A percentile compares a stretch with the other conserved stretches of the same genome.
Evolutionary conservation across 768 basidiomycete genomes (phyloP).

Genomic region (Rubroboletus pulcherrimus): DNA sequence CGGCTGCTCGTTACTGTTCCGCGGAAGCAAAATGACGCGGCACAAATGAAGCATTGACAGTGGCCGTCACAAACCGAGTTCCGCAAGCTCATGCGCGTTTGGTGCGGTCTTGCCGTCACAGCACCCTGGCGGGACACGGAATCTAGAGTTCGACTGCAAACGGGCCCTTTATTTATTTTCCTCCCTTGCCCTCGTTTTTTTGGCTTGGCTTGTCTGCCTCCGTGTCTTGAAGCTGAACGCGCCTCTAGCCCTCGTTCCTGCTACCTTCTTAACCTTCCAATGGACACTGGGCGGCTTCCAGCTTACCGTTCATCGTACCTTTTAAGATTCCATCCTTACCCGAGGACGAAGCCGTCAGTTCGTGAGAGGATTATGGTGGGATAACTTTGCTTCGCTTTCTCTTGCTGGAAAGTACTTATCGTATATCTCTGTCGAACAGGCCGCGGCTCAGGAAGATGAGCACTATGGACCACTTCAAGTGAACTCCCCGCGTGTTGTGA

Average conservation of each 20-base stretch:
- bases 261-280: not conserved
- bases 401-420: slow-evolving; percentile 9
- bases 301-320: slow-evolving; percentile 30
- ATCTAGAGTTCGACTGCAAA: slow-evolving; percentile 19
- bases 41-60: slow-evolving; percentile 5
- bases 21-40: slow-evolving; percentile 18
- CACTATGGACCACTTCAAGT: not conserved
- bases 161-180: slow-evolving; percentile 4
- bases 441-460: not conserved
- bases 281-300: slow-evolving; percentile 20
- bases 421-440: slow-evolving; percentile 8
- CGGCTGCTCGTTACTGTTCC: not conserved
- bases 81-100: slow-evolving; percentile 21
- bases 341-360: slow-evolving; percentile 18
- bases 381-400: not conserved
- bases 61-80: slow-evolving; percentile 17
- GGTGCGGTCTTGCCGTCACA: slow-evolving; percentile 27
- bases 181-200: not conserved
- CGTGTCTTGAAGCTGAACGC: not conserved
- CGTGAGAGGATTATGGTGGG: slow-evolving; percentile 28
- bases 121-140: slow-evolving; percentile 21
- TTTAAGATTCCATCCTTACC: slow-evolving; percentile 29
- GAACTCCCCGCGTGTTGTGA: not conserved
- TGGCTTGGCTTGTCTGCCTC: not conserved
- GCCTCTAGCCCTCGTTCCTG: not conserved